phyloP scores from a whole-genome alignment of 2,329 filamentous ascomycete genomes.

The Westerdykella aurantiaca region DNA sequence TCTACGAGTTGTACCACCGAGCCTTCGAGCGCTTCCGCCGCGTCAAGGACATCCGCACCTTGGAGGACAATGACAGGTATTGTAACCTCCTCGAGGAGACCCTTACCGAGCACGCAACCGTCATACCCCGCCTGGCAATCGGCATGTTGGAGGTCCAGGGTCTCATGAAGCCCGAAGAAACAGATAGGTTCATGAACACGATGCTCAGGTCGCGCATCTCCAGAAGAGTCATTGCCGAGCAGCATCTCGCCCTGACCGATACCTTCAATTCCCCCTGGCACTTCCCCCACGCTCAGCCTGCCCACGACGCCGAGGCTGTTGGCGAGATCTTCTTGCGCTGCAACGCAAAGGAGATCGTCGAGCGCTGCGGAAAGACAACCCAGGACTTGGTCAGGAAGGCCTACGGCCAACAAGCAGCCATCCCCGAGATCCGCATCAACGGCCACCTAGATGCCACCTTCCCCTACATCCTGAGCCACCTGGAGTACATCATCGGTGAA shows the following conservation, averaged over 20 bases:
- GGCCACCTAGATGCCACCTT: slow-evolving; percentile 88
- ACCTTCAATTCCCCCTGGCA: slow-evolving; percentile 90
- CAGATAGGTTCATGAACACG: slow-evolving; percentile 94
- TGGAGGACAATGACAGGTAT: slow-evolving; percentile 85
- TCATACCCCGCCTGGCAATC: slow-evolving; percentile 92
- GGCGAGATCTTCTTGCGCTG: slow-evolving; percentile 94
- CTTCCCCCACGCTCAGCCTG: slow-evolving; percentile 67
- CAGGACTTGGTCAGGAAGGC: slow-evolving; percentile 67
- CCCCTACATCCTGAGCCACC: slow-evolving; percentile 90
- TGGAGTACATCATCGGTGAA: slow-evolving; percentile 96
- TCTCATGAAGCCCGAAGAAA: slow-evolving; percentile 70
- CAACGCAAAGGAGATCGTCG: slow-evolving; percentile 81
- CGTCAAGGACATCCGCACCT: slow-evolving; percentile 72
- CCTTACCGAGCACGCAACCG: slow-evolving; percentile 79
- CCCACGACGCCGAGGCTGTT: slow-evolving; percentile 71
- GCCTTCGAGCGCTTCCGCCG: slow-evolving; percentile 91
- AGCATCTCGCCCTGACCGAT: slow-evolving; percentile 90
- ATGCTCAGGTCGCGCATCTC: slow-evolving; percentile 89
- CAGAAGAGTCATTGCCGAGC: slow-evolving; percentile 91
- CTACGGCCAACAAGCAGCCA: slow-evolving; percentile 62
- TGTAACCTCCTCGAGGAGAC: slow-evolving; percentile 75
- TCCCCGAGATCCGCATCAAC: slow-evolving; percentile 76
- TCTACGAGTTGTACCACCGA: slow-evolving; percentile 94
- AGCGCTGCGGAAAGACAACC: slow-evolving; percentile 72
- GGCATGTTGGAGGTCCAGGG: slow-evolving; percentile 86